phyloP scores from a whole-genome alignment of 2,329 filamentous ascomycete genomes.

The Hypoxylon sp. region DNA sequence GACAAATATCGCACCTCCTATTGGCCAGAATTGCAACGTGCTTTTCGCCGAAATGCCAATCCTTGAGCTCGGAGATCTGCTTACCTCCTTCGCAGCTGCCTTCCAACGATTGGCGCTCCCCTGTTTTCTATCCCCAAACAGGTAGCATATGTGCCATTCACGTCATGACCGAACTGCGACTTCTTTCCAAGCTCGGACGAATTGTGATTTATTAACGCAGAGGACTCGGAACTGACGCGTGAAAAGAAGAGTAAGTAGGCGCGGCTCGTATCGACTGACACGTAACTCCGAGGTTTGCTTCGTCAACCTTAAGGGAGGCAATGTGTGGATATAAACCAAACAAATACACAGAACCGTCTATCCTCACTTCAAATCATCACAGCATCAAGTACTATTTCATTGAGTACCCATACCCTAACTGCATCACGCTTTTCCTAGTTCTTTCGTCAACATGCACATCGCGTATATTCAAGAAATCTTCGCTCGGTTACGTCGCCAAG shows the following conservation, averaged over 20 bases:
- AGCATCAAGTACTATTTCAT: conserved; percentile 11
- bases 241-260: conserved; percentile 5
- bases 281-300: neutral
- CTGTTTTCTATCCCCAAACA: neutral
- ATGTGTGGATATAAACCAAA: conserved; percentile 14
- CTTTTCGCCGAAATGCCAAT: neutral
- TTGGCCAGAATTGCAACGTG: neutral
- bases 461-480: conserved; percentile 26
- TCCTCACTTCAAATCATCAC: conserved; percentile 7
- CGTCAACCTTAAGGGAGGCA: neutral
- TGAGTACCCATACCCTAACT: neutral
- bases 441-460: conserved; percentile 22
- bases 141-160: conserved; percentile 1
- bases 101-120: conserved; percentile 18
- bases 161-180: neutral
- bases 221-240: neutral
- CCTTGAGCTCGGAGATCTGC: conserved; percentile 10
- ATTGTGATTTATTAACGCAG: conserved; percentile 15
- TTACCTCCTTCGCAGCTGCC: conserved; percentile 32
- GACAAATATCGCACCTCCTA: conserved; percentile 20
- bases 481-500: neutral
- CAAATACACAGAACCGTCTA: conserved; percentile 5
- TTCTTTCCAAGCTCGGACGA: conserved; percentile 8
- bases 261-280: conserved; percentile 6
- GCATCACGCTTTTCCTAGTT: conserved; percentile 2